Percentiles rank a stretch among this genome's conserved stretches.
Conservation (phyloP, 768 basidiomycete genomes). For the Mycena albidolilacea region DNA sequence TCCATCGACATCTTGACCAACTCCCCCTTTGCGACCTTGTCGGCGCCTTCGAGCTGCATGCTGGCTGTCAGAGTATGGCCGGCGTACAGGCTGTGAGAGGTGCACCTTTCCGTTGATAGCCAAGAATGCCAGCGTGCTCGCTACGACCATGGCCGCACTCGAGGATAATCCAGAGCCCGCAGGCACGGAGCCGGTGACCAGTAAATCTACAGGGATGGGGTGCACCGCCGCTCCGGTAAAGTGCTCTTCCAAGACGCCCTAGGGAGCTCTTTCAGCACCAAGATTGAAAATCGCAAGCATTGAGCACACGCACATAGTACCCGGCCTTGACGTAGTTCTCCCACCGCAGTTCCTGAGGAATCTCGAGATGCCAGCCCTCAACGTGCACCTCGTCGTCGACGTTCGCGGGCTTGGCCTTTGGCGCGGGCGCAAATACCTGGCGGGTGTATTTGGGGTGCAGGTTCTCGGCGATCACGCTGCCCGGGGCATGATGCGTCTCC, state of each 20-base stretch:
- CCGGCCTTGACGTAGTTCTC: conserved; percentile 92
- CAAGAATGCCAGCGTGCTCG: conserved; percentile 85
- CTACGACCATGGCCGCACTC: conserved; percentile 93
- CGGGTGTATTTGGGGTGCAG: conserved; percentile 71
- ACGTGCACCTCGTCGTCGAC: conserved; percentile 58
- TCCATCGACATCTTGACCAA: conserved; percentile 87
- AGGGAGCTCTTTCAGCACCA: background rate
- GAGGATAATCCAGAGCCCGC: conserved; percentile 91
- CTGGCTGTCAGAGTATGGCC: background rate
- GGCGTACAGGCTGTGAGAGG: conserved; percentile 5
- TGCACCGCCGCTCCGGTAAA: conserved; percentile 54
- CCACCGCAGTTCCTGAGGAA: conserved; percentile 81
- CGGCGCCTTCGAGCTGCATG: conserved; percentile 44
- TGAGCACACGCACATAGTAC: conserved; percentile 72
- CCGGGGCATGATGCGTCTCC: conserved; percentile 54
- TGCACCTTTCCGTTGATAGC: conserved; percentile 80
- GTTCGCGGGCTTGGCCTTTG: conserved; percentile 44
- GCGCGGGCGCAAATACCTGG: conserved; percentile 70
- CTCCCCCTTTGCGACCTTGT: conserved; percentile 71
- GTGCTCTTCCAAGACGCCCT: conserved; percentile 80
- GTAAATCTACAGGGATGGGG: conserved; percentile 77
- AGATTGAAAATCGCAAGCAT: background rate
- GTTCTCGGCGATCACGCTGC: conserved; percentile 76
- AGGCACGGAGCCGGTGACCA: conserved; percentile 88
- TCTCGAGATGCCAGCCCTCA: conserved; percentile 81